Conservation (phyloP, 2,329 filamentous ascomycete species). For the Leptographium radiaticola region DNA sequence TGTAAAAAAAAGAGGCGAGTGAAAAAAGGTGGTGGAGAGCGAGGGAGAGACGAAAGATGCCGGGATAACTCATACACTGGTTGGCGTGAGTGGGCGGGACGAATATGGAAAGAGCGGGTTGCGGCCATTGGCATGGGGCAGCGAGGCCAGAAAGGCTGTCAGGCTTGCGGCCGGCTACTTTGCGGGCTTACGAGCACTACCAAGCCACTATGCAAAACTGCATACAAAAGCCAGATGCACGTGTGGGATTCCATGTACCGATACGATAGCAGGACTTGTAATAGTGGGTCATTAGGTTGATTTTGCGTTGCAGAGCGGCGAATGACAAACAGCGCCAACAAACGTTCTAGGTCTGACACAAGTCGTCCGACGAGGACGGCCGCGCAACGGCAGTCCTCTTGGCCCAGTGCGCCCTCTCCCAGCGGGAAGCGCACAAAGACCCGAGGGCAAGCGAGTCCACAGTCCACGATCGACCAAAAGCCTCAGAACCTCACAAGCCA, state of each 20-base stretch:
- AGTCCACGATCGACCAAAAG: too few species aligned
- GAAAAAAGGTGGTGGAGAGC: conserved; percentile 4
- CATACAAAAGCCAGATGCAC: background rate
- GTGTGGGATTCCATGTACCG: background rate
- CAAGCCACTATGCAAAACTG: background rate
- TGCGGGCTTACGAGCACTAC: background rate
- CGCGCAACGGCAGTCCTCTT: too few species aligned
- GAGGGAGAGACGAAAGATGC: conserved; percentile 4
- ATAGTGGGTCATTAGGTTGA: background rate
- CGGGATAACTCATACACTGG: conserved; percentile 1
- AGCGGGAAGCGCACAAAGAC: too few species aligned
- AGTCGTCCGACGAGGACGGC: too few species aligned
- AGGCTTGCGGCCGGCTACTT: background rate
- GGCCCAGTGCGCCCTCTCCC: too few species aligned
- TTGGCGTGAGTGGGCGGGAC: conserved; percentile 4
- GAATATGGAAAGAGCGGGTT: conserved; percentile 7
- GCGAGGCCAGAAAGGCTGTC: conserved; percentile 3
- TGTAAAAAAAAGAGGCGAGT: conserved; percentile 4
- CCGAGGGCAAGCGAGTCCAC: too few species aligned
- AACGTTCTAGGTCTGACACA: background rate
- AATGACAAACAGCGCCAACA: background rate
- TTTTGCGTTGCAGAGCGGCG: background rate
- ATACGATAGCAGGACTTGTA: background rate
- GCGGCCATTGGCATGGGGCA: conserved; percentile 5
- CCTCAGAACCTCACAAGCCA: too few species aligned